Percentiles rank a stretch among this genome's conserved stretches.
Evolutionary conservation across 2,329 filamentous ascomycete species (phyloP).

Genomic region (Trematosphaeria pertusa): DNA sequence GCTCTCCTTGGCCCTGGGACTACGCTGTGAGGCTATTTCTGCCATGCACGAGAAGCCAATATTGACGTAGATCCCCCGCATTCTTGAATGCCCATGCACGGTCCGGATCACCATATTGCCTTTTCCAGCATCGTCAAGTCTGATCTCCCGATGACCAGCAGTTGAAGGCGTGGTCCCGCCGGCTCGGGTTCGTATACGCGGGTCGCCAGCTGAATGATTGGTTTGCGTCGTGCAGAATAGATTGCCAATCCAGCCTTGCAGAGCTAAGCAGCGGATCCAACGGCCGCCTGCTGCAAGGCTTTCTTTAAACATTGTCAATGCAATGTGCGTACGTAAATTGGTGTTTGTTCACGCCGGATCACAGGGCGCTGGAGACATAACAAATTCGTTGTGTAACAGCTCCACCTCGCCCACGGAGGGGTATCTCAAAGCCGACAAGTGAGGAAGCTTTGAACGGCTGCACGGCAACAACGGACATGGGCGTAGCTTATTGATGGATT

Average conservation of each 20-base stretch:
- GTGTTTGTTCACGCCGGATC: too few relatives aligned
- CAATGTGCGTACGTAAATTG: background rate
- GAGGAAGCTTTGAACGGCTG: too few relatives aligned
- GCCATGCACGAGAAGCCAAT: background rate
- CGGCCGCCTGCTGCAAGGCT: background rate
- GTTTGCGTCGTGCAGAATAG: too few relatives aligned
- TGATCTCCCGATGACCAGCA: background rate
- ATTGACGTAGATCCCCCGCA: background rate
- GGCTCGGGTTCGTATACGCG: background rate
- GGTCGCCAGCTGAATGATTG: background rate
- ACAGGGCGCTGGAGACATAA: too few relatives aligned
- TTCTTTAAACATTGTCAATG: background rate
- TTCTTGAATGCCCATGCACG: background rate
- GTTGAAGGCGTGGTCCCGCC: background rate
- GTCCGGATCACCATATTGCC: slow-evolving; percentile 1
- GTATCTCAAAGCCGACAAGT: too few relatives aligned
- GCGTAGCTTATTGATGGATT: too few relatives aligned
- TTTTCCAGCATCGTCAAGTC: background rate
- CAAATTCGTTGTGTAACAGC: too few relatives aligned
- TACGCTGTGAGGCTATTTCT: too few relatives aligned
- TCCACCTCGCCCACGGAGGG: too few relatives aligned
- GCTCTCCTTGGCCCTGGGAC: too few relatives aligned
- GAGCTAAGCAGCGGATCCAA: background rate
- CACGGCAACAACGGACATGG: too few relatives aligned
- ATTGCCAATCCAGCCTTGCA: too few relatives aligned